Percentiles rank a stretch among this genome's conserved stretches.
Evolutionary conservation across 2,329 filamentous ascomycete genomes (phyloP).

Genomic region (Colletotrichum scovillei): DNA sequence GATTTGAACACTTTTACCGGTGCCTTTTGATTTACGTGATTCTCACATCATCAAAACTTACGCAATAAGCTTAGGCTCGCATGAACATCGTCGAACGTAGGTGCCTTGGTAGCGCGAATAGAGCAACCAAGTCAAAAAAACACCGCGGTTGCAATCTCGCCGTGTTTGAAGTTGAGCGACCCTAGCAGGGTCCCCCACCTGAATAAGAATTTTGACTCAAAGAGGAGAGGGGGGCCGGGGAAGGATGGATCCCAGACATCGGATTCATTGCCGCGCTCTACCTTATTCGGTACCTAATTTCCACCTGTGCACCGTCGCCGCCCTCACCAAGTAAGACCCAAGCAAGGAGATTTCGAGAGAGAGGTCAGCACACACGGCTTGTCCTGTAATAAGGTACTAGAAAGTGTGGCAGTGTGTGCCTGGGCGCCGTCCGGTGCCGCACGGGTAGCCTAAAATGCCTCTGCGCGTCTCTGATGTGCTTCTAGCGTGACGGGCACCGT

Average conservation of each 20-base stretch:
- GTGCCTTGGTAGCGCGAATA: not conserved
- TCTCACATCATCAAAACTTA: not conserved
- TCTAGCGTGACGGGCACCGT: not conserved
- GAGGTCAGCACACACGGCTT: too few species aligned
- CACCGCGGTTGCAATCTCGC: slow-evolving; percentile 8
- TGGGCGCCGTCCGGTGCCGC: not conserved
- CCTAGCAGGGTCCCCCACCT: not conserved
- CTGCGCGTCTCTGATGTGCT: not conserved
- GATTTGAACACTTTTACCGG: not conserved
- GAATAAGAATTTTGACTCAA: slow-evolving; percentile 1
- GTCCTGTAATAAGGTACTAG: too few species aligned
- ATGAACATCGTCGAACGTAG: not conserved
- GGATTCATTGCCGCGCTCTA: not conserved
- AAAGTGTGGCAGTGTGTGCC: not conserved
- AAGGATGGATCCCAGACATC: not conserved
- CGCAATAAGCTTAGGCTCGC: not conserved
- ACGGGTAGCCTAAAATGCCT: not conserved
- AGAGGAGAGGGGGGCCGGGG: not conserved
- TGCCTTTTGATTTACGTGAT: not conserved
- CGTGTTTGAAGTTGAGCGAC: slow-evolving; percentile 25
- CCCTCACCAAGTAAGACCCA: too few species aligned
- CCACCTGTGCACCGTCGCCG: slow-evolving; percentile 10
- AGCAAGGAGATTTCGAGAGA: too few species aligned
- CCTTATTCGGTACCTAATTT: slow-evolving; percentile 28
- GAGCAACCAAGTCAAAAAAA: not conserved